Conservation (phyloP, 140 eudicot species). For the Artemisia princeps region DNA sequence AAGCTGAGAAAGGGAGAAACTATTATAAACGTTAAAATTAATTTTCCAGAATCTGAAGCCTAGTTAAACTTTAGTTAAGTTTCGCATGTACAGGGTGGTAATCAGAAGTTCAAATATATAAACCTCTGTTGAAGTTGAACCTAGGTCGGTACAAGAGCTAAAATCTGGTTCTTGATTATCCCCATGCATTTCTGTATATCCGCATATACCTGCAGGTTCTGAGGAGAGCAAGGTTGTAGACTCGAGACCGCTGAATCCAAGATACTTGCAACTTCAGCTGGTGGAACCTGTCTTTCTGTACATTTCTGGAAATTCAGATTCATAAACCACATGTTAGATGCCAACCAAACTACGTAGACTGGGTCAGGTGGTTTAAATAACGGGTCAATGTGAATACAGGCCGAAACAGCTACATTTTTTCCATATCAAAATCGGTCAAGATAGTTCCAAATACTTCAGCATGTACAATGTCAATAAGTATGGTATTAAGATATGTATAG, state of each 20-base stretch:
- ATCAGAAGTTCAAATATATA: neutral
- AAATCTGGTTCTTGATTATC: constrained; percentile 72
- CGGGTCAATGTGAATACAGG: too few relatives aligned
- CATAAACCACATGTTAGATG: constrained; percentile 6
- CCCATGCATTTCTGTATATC: constrained; percentile 89
- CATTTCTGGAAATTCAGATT: constrained; percentile 48
- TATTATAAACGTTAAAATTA: neutral
- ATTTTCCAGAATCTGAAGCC: neutral
- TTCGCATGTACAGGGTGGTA: constrained; percentile 1
- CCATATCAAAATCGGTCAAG: too few relatives aligned
- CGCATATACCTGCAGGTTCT: constrained; percentile 60
- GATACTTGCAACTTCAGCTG: constrained; percentile 67
- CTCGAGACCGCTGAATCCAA: constrained; percentile 81
- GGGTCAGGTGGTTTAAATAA: too few relatives aligned
- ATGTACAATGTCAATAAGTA: too few relatives aligned
- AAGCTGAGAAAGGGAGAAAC: neutral
- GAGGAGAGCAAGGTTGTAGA: constrained; percentile 70
- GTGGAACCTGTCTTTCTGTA: constrained; percentile 78
- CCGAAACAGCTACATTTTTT: too few relatives aligned
- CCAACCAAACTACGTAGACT: neutral
- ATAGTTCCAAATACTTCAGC: too few relatives aligned
- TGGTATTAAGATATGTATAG: too few relatives aligned
- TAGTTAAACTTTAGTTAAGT: neutral
- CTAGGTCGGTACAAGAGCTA: constrained; percentile 74
- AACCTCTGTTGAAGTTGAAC: neutral